phyloP scores from a whole-genome alignment of 2,329 filamentous ascomycete species.

The Neofusicoccum parvum region DNA sequence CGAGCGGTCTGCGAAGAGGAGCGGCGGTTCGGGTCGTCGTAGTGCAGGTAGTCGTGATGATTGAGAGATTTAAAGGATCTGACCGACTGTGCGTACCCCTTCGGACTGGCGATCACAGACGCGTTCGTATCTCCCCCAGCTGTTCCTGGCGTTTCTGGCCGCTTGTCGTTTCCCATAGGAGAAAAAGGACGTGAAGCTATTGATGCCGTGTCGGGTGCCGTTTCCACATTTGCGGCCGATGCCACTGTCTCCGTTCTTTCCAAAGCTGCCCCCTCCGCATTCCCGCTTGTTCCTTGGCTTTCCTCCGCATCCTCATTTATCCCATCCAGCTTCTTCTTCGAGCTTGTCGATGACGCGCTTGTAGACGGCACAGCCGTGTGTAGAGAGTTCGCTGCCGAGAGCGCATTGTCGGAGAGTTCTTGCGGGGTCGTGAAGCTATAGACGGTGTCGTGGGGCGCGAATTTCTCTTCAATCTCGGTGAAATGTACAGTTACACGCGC shows the following conservation, averaged over 20 bases:
- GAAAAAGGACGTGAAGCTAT: slow-evolving; percentile 9
- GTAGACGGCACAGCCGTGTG: slow-evolving; percentile 86
- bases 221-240: slow-evolving; percentile 21
- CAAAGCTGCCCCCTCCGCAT: slow-evolving; percentile 3
- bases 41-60: slow-evolving; percentile 18
- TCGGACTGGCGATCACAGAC: slow-evolving; percentile 27
- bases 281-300: slow-evolving; percentile 23
- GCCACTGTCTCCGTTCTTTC: slow-evolving; percentile 11
- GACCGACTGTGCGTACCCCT: slow-evolving; percentile 22
- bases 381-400: slow-evolving; percentile 85
- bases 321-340: slow-evolving; percentile 79
- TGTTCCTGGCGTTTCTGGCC: slow-evolving; percentile 15
- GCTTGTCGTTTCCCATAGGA: slow-evolving; percentile 14
- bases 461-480: slow-evolving; percentile 63
- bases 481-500: slow-evolving; percentile 78
- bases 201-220: slow-evolving; percentile 11
- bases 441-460: slow-evolving; percentile 83
- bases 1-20: slow-evolving; percentile 46
- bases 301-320: slow-evolving; percentile 94
- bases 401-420: slow-evolving; percentile 82
- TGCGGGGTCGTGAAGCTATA: slow-evolving; percentile 75
- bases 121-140: slow-evolving; percentile 22
- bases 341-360: slow-evolving; percentile 67
- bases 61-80: slow-evolving; percentile 22
- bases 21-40: slow-evolving; percentile 42